Evolutionary conservation across 2,329 filamentous ascomycete species (phyloP).

Genomic region (Fusarium citri): DNA sequence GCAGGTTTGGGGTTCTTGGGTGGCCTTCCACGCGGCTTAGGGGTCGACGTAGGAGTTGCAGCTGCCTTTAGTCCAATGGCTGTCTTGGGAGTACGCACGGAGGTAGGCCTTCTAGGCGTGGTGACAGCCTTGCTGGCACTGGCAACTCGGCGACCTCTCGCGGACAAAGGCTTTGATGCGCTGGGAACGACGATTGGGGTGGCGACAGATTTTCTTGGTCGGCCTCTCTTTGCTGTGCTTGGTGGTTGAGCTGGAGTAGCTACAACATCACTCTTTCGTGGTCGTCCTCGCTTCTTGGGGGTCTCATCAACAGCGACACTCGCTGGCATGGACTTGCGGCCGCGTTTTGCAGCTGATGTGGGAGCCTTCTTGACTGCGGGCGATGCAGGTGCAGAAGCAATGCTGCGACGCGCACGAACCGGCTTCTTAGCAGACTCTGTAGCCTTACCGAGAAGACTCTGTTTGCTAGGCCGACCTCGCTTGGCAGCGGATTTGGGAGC

Average conservation of each 20-base stretch:
- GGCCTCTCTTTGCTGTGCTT: constrained; percentile 36
- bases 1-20: constrained; percentile 30
- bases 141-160: constrained; percentile 24
- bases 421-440: constrained; percentile 16
- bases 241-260: constrained; percentile 29
- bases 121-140: constrained; percentile 27
- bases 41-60: constrained; percentile 27
- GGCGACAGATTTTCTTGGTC: constrained; percentile 41
- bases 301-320: constrained; percentile 23
- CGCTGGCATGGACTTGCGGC: constrained; percentile 44
- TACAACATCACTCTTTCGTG: constrained; percentile 38
- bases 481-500: constrained; percentile 13
- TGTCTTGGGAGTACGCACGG: constrained; percentile 21
- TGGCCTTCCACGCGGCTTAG: constrained; percentile 41
- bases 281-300: constrained; percentile 42
- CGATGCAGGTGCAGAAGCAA: constrained; percentile 25
- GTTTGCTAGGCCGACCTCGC: constrained; percentile 29
- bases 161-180: constrained; percentile 19
- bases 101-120: constrained; percentile 11
- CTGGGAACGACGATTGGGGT: constrained; percentile 10
- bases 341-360: constrained; percentile 15
- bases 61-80: constrained; percentile 18
- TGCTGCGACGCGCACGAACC: constrained; percentile 21
- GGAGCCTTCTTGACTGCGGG: constrained; percentile 24
- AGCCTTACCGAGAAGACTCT: constrained; percentile 20